These are phyloP conservation scores for Microbotryum silenes-acaulis DNA, from an alignment of 1,284 basidiomycete species.

Conservation along the genomic window DNA sequence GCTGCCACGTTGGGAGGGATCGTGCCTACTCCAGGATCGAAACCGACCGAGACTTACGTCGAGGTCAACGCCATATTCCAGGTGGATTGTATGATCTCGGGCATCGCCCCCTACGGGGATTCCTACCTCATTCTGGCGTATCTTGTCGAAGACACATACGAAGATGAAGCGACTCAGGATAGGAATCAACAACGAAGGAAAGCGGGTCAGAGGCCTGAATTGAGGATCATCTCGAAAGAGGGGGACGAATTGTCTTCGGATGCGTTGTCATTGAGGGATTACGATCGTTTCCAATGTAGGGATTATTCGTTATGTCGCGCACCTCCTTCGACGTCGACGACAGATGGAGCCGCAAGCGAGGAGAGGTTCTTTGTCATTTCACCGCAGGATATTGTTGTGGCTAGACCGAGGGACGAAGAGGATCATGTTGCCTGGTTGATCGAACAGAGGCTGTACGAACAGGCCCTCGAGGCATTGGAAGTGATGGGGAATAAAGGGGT, in stretches of 20 bases:
- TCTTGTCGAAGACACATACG: slow-evolving; percentile 42
- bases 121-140: slow-evolving; percentile 79
- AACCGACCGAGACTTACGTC: slow-evolving; percentile 44
- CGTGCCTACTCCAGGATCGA: slow-evolving; percentile 15
- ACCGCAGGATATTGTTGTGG: slow-evolving; percentile 77
- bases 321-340: slow-evolving; percentile 31
- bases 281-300: slow-evolving; percentile 79
- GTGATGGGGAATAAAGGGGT: slow-evolving; percentile 44
- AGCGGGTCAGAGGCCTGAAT: slow-evolving; percentile 77
- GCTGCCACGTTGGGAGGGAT: slow-evolving; percentile 17
- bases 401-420: slow-evolving; percentile 71
- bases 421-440: slow-evolving; percentile 94
- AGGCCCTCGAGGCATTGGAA: slow-evolving; percentile 80
- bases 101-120: slow-evolving; percentile 66
- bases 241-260: slow-evolving; percentile 88
- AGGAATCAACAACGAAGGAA: slow-evolving; percentile 65
- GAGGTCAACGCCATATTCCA: slow-evolving; percentile 89
- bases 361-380: slow-evolving; percentile 65
- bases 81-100: slow-evolving; percentile 91
- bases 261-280: slow-evolving; percentile 69
- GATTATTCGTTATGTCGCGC: slow-evolving; percentile 63
- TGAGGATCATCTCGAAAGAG: slow-evolving; percentile 77
- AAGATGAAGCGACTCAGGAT: slow-evolving; percentile 58
- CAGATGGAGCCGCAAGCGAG: too few species aligned
- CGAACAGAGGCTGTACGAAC: slow-evolving; percentile 74